Evolutionary conservation across 1,284 basidiomycete species (phyloP).

Genomic region (Ganoderma leucocontextum): DNA sequence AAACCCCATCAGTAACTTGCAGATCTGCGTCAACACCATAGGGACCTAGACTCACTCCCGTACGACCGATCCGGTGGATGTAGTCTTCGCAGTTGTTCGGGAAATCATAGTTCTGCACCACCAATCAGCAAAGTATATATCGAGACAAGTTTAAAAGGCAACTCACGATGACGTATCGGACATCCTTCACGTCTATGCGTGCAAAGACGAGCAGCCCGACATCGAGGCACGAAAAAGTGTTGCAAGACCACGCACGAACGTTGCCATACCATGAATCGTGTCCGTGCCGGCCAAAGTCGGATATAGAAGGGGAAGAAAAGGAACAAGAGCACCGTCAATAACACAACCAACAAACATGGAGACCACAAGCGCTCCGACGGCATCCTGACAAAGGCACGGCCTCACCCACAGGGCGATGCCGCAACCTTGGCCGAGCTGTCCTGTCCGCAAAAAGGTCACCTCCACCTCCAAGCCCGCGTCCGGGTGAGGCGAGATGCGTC

Average conservation of each 20-base stretch:
- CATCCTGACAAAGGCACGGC: slow-evolving; percentile 45
- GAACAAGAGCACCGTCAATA: slow-evolving; percentile 63
- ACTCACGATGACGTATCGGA: slow-evolving; percentile 90
- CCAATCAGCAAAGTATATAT: slow-evolving; percentile 37
- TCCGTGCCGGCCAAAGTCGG: slow-evolving; percentile 4
- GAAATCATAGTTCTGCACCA: slow-evolving; percentile 90
- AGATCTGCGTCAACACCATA: background rate
- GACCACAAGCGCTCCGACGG: slow-evolving; percentile 65
- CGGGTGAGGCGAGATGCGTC: slow-evolving; percentile 51
- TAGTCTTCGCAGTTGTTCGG: slow-evolving; percentile 97
- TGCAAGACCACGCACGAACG: slow-evolving; percentile 48
- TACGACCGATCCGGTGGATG: slow-evolving; percentile 93
- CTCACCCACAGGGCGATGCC: slow-evolving; percentile 18
- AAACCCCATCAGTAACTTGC: slow-evolving; percentile 28
- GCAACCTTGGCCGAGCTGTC: slow-evolving; percentile 7
- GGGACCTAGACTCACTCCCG: slow-evolving; percentile 63
- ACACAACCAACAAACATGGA: slow-evolving; percentile 45
- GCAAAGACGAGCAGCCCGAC: slow-evolving; percentile 42
- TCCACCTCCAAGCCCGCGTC: slow-evolving; percentile 39
- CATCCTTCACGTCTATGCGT: slow-evolving; percentile 90
- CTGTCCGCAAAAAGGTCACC: slow-evolving; percentile 46
- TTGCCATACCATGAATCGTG: slow-evolving; percentile 40
- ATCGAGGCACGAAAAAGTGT: slow-evolving; percentile 43
- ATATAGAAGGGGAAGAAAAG: slow-evolving; percentile 39
- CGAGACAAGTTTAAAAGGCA: background rate